Evolutionary conservation across 306 rosid species (phyloP).

Genomic region (Gleditsia sinensis): DNA sequence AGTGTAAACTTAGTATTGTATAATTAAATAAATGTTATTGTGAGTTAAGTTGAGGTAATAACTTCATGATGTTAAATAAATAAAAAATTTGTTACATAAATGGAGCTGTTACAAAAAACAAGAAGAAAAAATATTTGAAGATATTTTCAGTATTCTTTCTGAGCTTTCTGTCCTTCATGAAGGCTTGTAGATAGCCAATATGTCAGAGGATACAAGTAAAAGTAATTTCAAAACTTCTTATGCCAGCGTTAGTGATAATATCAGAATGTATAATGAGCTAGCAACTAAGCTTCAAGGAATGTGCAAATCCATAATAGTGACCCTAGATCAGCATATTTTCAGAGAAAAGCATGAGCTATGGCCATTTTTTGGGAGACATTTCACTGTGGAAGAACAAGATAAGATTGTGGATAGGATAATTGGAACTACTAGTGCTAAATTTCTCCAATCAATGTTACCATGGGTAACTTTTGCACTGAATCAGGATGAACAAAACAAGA

Average conservation of each 20-base stretch:
- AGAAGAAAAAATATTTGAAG: slow-evolving; percentile 87
- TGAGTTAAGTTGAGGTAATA: too few relatives aligned
- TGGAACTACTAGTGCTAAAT: slow-evolving; percentile 98
- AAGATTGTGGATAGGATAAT: slow-evolving; percentile 90
- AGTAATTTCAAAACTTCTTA: too few relatives aligned
- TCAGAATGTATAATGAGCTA: too few relatives aligned
- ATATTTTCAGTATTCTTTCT: slow-evolving; percentile 80
- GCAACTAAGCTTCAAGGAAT: too few relatives aligned
- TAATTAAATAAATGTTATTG: too few relatives aligned
- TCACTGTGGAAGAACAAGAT: too few relatives aligned
- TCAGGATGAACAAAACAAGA: slow-evolving; percentile 85
- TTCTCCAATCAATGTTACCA: slow-evolving; percentile 95
- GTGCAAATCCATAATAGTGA: slow-evolving; percentile 71
- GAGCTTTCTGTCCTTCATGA: slow-evolving; percentile 80
- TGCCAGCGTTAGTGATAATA: too few relatives aligned
- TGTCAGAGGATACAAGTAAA: slow-evolving; percentile 52
- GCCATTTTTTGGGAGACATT: slow-evolving; percentile 90
- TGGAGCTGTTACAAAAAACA: too few relatives aligned
- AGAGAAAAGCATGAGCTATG: slow-evolving; percentile 94
- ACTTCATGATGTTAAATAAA: too few relatives aligned
- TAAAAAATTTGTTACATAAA: too few relatives aligned
- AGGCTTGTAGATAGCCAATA: slow-evolving; percentile 51
- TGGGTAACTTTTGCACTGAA: slow-evolving; percentile 98
- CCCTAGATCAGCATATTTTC: slow-evolving; percentile 93
- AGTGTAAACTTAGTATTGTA: too few relatives aligned